phyloP scores from a whole-genome alignment of 352 stramenopile species.

The Thraustochytrium striatum region DNA sequence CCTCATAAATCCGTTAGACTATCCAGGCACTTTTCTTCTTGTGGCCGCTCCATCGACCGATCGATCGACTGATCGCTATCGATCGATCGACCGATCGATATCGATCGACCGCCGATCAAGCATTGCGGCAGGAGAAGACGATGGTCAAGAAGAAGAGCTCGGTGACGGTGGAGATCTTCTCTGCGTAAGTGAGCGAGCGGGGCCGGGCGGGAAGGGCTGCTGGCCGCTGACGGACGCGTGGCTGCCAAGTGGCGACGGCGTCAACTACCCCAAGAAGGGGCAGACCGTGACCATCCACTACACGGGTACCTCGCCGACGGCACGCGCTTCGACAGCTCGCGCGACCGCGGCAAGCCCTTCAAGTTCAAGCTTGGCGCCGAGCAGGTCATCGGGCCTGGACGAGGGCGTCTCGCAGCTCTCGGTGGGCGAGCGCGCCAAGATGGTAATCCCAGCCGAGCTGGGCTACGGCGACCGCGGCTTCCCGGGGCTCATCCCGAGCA shows the following conservation, averaged over 20 bases:
- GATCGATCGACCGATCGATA: too few species aligned
- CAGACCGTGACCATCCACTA: slow-evolving; percentile 52
- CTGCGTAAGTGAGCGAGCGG: slow-evolving; percentile 15
- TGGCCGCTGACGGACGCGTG: background rate
- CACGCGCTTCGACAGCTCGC: slow-evolving; percentile 51
- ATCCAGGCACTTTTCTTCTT: too few species aligned
- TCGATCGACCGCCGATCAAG: too few species aligned
- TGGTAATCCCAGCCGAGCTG: slow-evolving; percentile 66
- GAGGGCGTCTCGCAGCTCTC: slow-evolving; percentile 79
- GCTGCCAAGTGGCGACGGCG: slow-evolving; percentile 56
- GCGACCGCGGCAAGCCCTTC: slow-evolving; percentile 53
- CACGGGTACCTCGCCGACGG: slow-evolving; percentile 51
- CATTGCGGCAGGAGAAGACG: background rate
- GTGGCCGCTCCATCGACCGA: too few species aligned
- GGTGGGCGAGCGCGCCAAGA: slow-evolving; percentile 72
- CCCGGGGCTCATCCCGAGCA: slow-evolving; percentile 59
- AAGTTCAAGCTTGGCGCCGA: slow-evolving; percentile 54
- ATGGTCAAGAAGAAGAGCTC: slow-evolving; percentile 37
- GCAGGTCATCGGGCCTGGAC: slow-evolving; percentile 82
- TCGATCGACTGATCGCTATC: too few species aligned
- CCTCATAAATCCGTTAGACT: too few species aligned
- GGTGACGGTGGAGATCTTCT: slow-evolving; percentile 46
- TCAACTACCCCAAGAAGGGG: slow-evolving; percentile 37
- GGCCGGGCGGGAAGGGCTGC: background rate
- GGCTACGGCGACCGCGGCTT: slow-evolving; percentile 77